Evolutionary conservation across 1,139 yeast genomes (phyloP).

Genomic region (Hansenula lynferdii): DNA sequence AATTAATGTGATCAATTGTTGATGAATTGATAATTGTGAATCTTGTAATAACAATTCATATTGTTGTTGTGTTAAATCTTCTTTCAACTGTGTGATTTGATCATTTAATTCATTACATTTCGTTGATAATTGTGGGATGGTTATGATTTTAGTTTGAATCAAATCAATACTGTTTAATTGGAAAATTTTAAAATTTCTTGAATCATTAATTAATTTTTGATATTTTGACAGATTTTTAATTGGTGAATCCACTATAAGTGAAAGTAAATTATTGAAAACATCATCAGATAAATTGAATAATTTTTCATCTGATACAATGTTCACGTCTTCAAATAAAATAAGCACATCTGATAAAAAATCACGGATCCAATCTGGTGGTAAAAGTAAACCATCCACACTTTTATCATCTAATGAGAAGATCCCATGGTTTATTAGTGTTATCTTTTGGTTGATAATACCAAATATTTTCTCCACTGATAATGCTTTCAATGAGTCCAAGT

Average conservation of each 20-base stretch:
- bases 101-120: constrained; percentile 33
- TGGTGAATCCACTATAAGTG: constrained; percentile 44
- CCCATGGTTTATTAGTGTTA: constrained; percentile 36
- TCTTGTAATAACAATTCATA: constrained; percentile 39
- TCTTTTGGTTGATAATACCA: constrained; percentile 34
- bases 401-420: constrained; percentile 13
- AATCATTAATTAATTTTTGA: constrained; percentile 21
- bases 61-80: constrained; percentile 37
- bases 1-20: constrained; percentile 65
- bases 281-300: constrained; percentile 35
- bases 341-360: constrained; percentile 48
- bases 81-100: constrained; percentile 30
- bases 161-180: constrained; percentile 58
- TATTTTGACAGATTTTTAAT: constrained; percentile 36
- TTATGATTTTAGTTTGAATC: constrained; percentile 48
- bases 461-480: constrained; percentile 39
- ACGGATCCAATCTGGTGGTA: constrained; percentile 72
- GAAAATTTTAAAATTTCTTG: constrained; percentile 30
- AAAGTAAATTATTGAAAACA: constrained; percentile 31
- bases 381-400: constrained; percentile 40
- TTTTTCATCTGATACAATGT: constrained; percentile 22
- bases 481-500: constrained; percentile 14
- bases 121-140: constrained; percentile 32
- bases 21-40: constrained; percentile 50
- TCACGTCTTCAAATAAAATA: constrained; percentile 40